Evolutionary conservation across 257 asterid species (phyloP), one percentile per base, ranked within the genome.

Genomic region (Fraxinus excelsior): DNA sequence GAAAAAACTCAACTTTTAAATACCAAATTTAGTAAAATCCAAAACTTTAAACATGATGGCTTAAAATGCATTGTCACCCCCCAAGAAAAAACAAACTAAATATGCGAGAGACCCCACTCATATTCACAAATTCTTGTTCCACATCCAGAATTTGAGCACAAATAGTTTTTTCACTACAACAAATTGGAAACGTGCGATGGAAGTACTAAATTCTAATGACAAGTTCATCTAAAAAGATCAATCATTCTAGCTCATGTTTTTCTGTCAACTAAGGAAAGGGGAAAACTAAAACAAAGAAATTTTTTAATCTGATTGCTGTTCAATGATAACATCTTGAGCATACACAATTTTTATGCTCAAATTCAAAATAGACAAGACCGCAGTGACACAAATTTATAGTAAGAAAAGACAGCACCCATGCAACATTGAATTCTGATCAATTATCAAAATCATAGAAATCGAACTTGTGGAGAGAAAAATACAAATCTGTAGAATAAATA

Each of bases 1-100:
- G 40, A 77, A 80, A 74, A 7, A 71, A 53, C 65, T 68, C 58
- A 74, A 74, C 51, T 35, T 71, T 72, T 34, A 70, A 76, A 72
- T 28, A 49, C 29, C 28, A 21, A 65, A 74, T 5, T 64, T 26
- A 28, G 78, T 42, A 66, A 40, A 69, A 74, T 56, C 68, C 66
- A 38, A 70, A 51, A 66, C 37, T 42, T 71, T 11, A 23, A 29
- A 35, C 13, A 64, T 21, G 37, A 65, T 32, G 65, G n/a, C 29
- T 19, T 31, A 25, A 58, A 34, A 37, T 64, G 77, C 42, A 37
- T 2, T 7, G 42, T 37, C 10, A 1, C 12, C 42, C 40, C 42
- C 42, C n/a, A n/a, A 1, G 8, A 2, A 1, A 37, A 37, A 37
- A 37, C 2, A 37, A 37, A 35, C 40, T 1, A 35, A 37, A 37